Evolutionary conservation across 768 basidiomycete species (phyloP), one percentile per base, ranked within the genome.

Genomic region (Amanita rimosa): DNA sequence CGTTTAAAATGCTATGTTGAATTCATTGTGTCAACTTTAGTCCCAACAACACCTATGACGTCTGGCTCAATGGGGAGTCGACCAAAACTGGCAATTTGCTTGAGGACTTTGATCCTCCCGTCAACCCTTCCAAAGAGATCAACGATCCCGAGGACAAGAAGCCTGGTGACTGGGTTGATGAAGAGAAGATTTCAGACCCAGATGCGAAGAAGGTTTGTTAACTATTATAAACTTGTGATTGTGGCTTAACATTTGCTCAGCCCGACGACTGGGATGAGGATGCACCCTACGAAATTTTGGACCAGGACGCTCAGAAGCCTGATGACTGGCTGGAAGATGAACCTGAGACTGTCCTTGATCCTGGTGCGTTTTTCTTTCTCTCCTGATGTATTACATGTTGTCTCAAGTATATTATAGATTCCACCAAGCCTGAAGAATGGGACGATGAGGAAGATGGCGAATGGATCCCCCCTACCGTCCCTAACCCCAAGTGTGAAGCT

Each of bases 361-460:
- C 96, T 52, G 85, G 85, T 86, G 53, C 55, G 71, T 57, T 16
- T 36, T 17, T 29, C 43, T 40, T 24, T 14, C 19, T 14, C 19
- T 19, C 1, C n/a, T 29, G 14, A 22, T 31, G 27, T 7, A 1
- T 35, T 13, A 29, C 44, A 3, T 6, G 13, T n/a, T 40, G 3
- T 34, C 53, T 31, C 41, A n/a, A 21, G 16, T 13, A 40, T 33
- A 26, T 34, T 55, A 2, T 50, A 80, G 88, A 91, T 55, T 79
- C 88, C 35, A 79, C 83, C 67, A 97, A 96, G 73, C 96, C 96
- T 5, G 96, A 99, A 63, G 96, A 99, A 66, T 99, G 96, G 96
- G 93, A 96, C 59, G 95, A 97, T 58, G 96, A 97, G 62, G 96
- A 98, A 64, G 95, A 99, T 57, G 96, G 96, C 64, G 95, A 98